Evolutionary conservation across 2,329 filamentous ascomycete genomes (phyloP).

Genomic region (Microdochium paspali): DNA sequence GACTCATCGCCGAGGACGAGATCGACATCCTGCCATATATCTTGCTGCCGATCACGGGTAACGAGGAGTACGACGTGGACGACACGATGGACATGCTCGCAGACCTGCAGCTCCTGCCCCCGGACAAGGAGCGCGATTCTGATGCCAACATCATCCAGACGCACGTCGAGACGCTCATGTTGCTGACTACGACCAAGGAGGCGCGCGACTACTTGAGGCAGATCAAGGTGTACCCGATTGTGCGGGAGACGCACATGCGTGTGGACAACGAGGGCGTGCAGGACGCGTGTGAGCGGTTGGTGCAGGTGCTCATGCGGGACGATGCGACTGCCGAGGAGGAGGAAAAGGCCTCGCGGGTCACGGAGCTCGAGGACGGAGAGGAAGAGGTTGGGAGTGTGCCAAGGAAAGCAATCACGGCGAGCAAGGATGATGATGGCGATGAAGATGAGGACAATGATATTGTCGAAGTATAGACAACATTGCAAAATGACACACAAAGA

Average conservation of each 20-base stretch:
- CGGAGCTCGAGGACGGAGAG: slow-evolving; percentile 24
- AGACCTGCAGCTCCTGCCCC: slow-evolving; percentile 80
- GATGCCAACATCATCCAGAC: slow-evolving; percentile 72
- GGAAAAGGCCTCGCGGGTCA: slow-evolving; percentile 24
- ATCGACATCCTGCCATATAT: slow-evolving; percentile 84
- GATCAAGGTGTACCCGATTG: slow-evolving; percentile 78
- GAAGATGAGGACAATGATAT: not conserved
- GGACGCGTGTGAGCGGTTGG: slow-evolving; percentile 80
- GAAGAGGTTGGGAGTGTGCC: slow-evolving; percentile 43
- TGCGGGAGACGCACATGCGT: slow-evolving; percentile 75
- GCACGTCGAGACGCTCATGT: slow-evolving; percentile 78
- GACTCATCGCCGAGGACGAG: slow-evolving; percentile 60
- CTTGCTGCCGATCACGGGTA: slow-evolving; percentile 77
- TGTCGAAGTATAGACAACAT: not conserved
- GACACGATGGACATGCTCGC: slow-evolving; percentile 81
- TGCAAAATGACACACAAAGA: not conserved
- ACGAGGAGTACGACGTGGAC: slow-evolving; percentile 80
- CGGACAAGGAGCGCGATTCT: slow-evolving; percentile 78
- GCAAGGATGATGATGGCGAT: not conserved
- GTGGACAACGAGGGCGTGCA: slow-evolving; percentile 71
- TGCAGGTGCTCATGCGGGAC: slow-evolving; percentile 80
- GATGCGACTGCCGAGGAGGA: slow-evolving; percentile 44
- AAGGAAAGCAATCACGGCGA: not conserved
- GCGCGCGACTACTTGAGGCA: slow-evolving; percentile 66
- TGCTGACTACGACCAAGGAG: slow-evolving; percentile 70